phyloP scores from a whole-genome alignment of 345 rosid species.

The Citrus maxima region DNA sequence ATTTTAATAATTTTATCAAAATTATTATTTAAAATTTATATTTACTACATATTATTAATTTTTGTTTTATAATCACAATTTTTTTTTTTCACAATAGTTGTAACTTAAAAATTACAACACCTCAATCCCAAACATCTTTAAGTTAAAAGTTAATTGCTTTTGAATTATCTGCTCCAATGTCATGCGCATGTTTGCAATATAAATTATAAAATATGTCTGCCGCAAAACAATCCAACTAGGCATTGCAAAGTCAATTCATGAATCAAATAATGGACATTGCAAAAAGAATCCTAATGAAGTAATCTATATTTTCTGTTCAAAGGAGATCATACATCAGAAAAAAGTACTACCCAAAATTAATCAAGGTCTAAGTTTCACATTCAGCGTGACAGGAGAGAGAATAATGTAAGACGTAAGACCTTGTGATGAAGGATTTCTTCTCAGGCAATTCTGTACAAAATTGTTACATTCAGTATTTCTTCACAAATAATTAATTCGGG shows the following conservation, averaged over 20 bases:
- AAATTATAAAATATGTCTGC: too few species aligned
- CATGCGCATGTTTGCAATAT: too few species aligned
- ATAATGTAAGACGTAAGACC: background rate
- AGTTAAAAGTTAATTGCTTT: too few species aligned
- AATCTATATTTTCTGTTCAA: background rate
- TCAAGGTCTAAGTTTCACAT: background rate
- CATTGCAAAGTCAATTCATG: too few species aligned
- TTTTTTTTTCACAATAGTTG: rapidly evolving
- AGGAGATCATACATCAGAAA: background rate
- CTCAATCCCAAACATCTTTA: too few species aligned
- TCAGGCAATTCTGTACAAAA: constrained; percentile 25
- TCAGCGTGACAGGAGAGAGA: background rate
- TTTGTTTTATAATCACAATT: too few species aligned
- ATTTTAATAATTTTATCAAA: too few species aligned
- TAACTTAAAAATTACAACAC: too few species aligned
- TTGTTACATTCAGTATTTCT: constrained; percentile 4
- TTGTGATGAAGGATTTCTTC: background rate
- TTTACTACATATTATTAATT: too few species aligned
- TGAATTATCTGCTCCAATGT: too few species aligned
- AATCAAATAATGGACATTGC: background rate
- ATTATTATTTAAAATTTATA: too few species aligned
- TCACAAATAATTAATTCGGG: background rate
- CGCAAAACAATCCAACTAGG: too few species aligned
- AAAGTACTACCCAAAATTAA: background rate
- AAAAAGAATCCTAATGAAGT: background rate